Conservation (phyloP, 2,329 filamentous ascomycete genomes). For the Nemania sp. region DNA sequence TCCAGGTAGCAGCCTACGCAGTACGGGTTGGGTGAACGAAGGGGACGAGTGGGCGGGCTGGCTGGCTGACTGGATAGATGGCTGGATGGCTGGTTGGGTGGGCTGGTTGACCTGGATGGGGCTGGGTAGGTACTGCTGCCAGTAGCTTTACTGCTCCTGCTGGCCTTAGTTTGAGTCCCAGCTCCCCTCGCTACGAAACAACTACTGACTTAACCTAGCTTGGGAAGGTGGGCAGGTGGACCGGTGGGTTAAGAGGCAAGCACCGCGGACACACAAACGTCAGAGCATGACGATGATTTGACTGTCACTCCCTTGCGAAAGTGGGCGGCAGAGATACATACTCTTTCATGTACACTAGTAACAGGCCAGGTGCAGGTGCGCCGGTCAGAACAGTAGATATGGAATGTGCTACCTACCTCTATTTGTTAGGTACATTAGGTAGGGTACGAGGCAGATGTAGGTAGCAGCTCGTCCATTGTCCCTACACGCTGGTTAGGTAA, state of each 20-base stretch:
- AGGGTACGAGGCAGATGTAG: no score
- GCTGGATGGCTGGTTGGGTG: conserved; percentile 2
- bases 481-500: no score
- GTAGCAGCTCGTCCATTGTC: no score
- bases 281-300: conserved; percentile 11
- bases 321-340: no score
- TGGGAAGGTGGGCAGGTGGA: conserved; percentile 2
- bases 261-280: conserved; percentile 1
- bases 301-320: background rate
- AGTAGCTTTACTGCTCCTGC: background rate
- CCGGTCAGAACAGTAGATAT: background rate
- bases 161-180: background rate
- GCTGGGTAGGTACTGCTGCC: background rate
- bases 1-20: no score
- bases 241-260: background rate
- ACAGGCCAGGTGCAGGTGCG: no score
- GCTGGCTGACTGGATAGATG: background rate
- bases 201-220: background rate
- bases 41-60: conserved; percentile 7
- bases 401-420: background rate
- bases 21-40: conserved; percentile 10
- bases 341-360: no score
- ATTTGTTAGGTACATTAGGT: background rate
- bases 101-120: background rate
- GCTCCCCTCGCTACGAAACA: background rate